Evolutionary conservation across 1,284 basidiomycete species (phyloP).

Genomic region (Microbotryum lychnidis-dioicae): DNA sequence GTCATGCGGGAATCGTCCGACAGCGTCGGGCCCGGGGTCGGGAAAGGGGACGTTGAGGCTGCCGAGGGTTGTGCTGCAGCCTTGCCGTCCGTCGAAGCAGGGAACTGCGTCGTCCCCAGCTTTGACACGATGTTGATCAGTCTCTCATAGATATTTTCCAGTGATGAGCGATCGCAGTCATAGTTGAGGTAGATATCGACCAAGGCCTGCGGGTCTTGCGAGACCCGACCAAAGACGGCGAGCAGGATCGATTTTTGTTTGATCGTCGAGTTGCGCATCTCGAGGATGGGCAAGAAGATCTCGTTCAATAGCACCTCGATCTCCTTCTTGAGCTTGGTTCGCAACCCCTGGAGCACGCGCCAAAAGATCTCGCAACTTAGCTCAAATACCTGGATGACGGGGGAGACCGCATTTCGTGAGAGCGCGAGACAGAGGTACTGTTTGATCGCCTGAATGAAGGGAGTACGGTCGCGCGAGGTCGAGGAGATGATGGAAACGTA

Average conservation of each 20-base stretch:
- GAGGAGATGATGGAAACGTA: constrained; percentile 78
- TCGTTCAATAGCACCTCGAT: constrained; percentile 97
- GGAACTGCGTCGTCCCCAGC: constrained; percentile 64
- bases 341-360: constrained; percentile 85
- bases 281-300: constrained; percentile 96
- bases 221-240: constrained; percentile 67
- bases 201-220: constrained; percentile 87
- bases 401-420: constrained; percentile 90
- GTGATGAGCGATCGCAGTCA: constrained; percentile 85
- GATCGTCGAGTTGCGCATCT: constrained; percentile 93
- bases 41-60: constrained; percentile 35
- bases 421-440: constrained; percentile 90
- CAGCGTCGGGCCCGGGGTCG: constrained; percentile 18
- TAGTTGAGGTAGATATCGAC: constrained; percentile 98
- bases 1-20: constrained; percentile 22
- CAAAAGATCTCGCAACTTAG: constrained; percentile 98
- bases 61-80: constrained; percentile 45
- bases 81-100: constrained; percentile 44
- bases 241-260: constrained; percentile 89
- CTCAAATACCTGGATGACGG: constrained; percentile 95
- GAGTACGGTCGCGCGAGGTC: constrained; percentile 72
- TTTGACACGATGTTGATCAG: constrained; percentile 94
- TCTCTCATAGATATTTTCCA: constrained; percentile 95
- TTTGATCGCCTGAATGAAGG: constrained; percentile 83
- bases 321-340: constrained; percentile 99